These are phyloP conservation scores for Adansonia grandidieri DNA, from an alignment of 441 rosid species.

Conservation along the genomic window DNA sequence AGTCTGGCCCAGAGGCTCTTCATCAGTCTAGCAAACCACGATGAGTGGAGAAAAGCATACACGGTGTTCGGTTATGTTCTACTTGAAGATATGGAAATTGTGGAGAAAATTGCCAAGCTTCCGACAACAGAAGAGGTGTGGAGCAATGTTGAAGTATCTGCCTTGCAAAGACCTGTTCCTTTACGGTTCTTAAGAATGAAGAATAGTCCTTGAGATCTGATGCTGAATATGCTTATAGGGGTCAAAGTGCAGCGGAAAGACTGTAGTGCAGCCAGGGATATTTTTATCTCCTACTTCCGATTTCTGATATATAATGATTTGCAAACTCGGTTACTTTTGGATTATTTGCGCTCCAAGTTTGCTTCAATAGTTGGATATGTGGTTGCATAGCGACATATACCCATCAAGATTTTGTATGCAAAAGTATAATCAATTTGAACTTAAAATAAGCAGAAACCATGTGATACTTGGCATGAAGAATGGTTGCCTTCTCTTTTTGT, in stretches of 20 bases:
- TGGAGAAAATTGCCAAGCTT: constrained; percentile 66
- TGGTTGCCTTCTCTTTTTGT: neutral
- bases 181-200: constrained; percentile 54
- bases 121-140: constrained; percentile 76
- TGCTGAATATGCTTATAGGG: neutral
- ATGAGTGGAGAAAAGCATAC: constrained; percentile 77
- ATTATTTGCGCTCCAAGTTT: neutral
- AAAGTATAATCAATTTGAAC: neutral
- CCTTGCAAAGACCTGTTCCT: constrained; percentile 68
- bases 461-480: neutral
- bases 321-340: neutral
- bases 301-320: neutral
- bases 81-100: constrained; percentile 76
- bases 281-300: neutral
- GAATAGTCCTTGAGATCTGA: constrained; percentile 33
- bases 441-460: neutral
- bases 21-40: constrained; percentile 82
- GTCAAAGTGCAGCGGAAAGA: neutral
- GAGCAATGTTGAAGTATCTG: constrained; percentile 76
- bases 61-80: constrained; percentile 82
- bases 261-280: neutral
- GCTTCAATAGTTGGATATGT: neutral
- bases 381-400: neutral
- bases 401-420: neutral
- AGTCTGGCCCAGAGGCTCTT: constrained; percentile 89